Percentiles rank a stretch among this genome's conserved stretches.
phyloP scores from a whole-genome alignment of 495 filamentous ascomycete genomes.

The Xylaria telfairii region DNA sequence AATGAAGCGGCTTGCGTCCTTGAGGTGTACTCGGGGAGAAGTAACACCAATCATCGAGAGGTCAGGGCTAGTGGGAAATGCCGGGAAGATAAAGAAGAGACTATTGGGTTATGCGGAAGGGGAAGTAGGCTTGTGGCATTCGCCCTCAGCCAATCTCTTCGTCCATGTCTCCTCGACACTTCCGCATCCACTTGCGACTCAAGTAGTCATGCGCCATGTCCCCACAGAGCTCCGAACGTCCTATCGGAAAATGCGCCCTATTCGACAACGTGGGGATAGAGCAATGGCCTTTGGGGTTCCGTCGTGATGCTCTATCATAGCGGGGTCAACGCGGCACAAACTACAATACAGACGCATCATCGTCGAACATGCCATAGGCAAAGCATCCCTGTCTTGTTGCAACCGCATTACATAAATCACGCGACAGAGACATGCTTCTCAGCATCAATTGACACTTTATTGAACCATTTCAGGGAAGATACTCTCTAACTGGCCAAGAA shows the following conservation, averaged over 20 bases:
- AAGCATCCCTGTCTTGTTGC: conserved; percentile 7
- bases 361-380: not conserved
- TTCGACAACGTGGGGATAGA: conserved; percentile 45
- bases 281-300: conserved; percentile 40
- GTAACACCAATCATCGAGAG: not conserved
- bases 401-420: conserved; percentile 8
- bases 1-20: not conserved
- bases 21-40: not conserved
- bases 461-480: not conserved
- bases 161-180: conserved; percentile 9
- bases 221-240: conserved; percentile 29
- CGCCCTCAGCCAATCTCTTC: conserved; percentile 4
- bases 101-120: conserved; percentile 11
- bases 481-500: not conserved
- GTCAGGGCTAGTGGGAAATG: not conserved
- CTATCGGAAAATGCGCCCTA: conserved; percentile 33
- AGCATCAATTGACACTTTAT: not conserved
- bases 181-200: conserved; percentile 5
- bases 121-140: conserved; percentile 7
- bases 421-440: conserved; percentile 13
- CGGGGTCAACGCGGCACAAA: conserved; percentile 34
- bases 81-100: conserved; percentile 12
- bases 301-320: conserved; percentile 29
- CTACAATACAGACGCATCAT: conserved; percentile 21
- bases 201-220: conserved; percentile 22